phyloP scores from a whole-genome alignment of 768 basidiomycete genomes.

The Kwoniella botswanensis region DNA sequence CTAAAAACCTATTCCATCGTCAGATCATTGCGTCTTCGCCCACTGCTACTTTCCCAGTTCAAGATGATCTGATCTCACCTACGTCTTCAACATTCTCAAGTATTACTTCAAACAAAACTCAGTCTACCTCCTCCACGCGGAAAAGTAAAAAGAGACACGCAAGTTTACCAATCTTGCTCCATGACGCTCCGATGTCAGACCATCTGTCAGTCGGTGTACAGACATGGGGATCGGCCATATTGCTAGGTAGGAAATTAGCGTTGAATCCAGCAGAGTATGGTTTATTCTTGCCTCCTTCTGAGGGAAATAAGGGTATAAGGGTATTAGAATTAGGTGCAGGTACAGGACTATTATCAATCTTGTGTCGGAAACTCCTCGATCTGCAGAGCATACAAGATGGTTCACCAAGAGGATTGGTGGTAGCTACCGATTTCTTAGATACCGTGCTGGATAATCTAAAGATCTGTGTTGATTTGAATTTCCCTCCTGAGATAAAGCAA shows the following conservation, averaged over 20 bases:
- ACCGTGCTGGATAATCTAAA: slow-evolving; percentile 53
- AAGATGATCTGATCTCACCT: slow-evolving; percentile 11
- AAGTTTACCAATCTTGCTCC: slow-evolving; percentile 46
- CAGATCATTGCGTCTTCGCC: neutral
- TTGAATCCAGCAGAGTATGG: slow-evolving; percentile 43
- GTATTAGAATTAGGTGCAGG: slow-evolving; percentile 57
- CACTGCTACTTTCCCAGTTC: neutral
- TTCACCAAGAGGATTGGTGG: slow-evolving; percentile 35
- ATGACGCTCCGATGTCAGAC: slow-evolving; percentile 57
- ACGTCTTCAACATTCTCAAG: neutral
- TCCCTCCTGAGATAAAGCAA: slow-evolving; percentile 27
- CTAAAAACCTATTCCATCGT: slow-evolving; percentile 4
- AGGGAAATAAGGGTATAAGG: slow-evolving; percentile 16
- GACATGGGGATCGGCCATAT: slow-evolving; percentile 57
- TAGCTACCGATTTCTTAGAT: slow-evolving; percentile 55
- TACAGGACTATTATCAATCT: slow-evolving; percentile 54
- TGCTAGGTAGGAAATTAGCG: slow-evolving; percentile 53
- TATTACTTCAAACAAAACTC: neutral
- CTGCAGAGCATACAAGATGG: slow-evolving; percentile 13
- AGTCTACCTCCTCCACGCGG: neutral
- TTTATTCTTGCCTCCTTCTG: slow-evolving; percentile 24
- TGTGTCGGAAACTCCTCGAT: slow-evolving; percentile 52
- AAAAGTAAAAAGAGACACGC: slow-evolving; percentile 10
- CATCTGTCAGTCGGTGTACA: slow-evolving; percentile 58
- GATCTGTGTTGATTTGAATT: slow-evolving; percentile 56